Percentiles rank a stretch among this genome's conserved stretches.
phyloP scores from a whole-genome alignment of 192 early-diverging fungal species.

The Backusella tarrabulga region DNA sequence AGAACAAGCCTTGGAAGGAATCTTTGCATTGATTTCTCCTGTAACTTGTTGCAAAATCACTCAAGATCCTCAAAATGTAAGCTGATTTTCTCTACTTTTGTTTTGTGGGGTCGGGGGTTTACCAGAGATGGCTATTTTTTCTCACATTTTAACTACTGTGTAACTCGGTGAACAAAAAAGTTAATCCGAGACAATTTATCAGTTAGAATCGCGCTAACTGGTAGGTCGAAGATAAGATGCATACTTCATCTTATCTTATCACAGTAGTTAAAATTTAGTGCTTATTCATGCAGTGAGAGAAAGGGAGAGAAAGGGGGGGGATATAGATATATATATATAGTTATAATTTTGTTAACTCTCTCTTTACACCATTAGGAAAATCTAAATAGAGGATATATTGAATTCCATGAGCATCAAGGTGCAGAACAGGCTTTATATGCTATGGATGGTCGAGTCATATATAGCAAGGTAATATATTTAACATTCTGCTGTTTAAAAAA shows the following conservation, averaged over 20 bases:
- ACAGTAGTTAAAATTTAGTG: not conserved
- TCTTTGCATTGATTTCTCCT: conserved; percentile 9
- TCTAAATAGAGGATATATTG: conserved; percentile 84
- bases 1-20: conserved; percentile 1
- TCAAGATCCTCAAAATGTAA: not conserved
- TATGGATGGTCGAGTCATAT: conserved; percentile 69
- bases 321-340: not conserved
- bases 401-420: conserved; percentile 66
- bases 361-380: not conserved
- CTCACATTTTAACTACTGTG: not conserved
- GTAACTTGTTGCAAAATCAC: not conserved
- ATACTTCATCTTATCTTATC: conserved; percentile 8
- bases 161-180: not conserved
- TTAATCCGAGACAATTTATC: not conserved
- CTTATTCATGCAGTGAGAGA: not conserved
- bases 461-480: conserved; percentile 44
- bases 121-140: conserved; percentile 3
- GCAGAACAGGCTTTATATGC: conserved; percentile 71
- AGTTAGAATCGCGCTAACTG: conserved; percentile 3
- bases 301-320: not conserved
- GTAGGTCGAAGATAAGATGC: conserved; percentile 6
- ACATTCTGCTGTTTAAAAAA: not conserved
- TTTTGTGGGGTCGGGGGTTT: conserved; percentile 5
- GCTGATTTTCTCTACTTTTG: not conserved
- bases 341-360: not conserved